phyloP scores from a whole-genome alignment of 495 filamentous ascomycete genomes.

The Chlorociboria aeruginascens region DNA sequence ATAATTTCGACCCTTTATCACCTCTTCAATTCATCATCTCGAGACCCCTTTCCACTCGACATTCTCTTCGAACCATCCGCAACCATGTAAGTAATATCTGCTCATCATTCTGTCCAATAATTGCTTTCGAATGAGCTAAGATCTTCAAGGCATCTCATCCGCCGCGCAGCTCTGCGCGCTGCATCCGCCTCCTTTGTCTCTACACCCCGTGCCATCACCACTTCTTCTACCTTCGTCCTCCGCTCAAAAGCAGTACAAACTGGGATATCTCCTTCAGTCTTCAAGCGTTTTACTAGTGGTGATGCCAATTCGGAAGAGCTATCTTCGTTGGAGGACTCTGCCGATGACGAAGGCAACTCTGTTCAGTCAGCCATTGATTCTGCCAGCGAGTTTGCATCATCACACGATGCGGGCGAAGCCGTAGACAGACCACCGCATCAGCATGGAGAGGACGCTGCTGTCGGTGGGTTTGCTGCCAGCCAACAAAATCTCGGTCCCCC shows the following conservation, averaged over 20 bases:
- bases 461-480: neutral
- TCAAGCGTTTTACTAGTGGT: constrained; percentile 34
- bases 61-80: constrained; percentile 3
- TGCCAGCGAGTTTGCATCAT: constrained; percentile 2
- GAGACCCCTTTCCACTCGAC: constrained; percentile 7
- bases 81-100: constrained; percentile 14
- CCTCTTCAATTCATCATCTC: neutral
- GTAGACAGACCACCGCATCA: neutral
- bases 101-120: neutral
- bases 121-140: neutral
- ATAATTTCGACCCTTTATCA: neutral
- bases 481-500: neutral
- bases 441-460: neutral
- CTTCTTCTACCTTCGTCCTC: constrained; percentile 20
- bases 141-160: constrained; percentile 37
- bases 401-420: neutral
- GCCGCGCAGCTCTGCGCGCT: constrained; percentile 44
- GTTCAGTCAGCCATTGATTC: constrained; percentile 11
- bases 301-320: constrained; percentile 15
- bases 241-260: constrained; percentile 15
- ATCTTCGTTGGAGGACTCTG: constrained; percentile 15
- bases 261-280: constrained; percentile 18
- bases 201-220: constrained; percentile 30
- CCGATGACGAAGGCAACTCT: constrained; percentile 17
- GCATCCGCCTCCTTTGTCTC: constrained; percentile 33